Evolutionary conservation across 176 grass and related monocot species (phyloP).

Genomic region (Ensete ventricosum): DNA sequence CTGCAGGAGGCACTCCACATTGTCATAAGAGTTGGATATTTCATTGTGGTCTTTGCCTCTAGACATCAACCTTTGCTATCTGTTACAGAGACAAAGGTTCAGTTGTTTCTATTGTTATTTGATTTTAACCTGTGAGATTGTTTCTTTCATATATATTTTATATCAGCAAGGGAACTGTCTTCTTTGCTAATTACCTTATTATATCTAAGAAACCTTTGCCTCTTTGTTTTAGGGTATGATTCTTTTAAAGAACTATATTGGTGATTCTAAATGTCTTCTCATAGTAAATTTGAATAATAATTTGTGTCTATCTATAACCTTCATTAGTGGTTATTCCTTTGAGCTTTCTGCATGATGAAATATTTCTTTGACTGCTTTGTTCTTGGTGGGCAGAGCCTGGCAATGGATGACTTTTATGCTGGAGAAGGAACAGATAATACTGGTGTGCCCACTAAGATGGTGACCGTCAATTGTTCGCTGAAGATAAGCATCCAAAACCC

Average conservation of each 20-base stretch:
- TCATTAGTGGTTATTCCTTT: neutral
- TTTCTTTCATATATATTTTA: no score
- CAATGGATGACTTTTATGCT: slow-evolving; percentile 65
- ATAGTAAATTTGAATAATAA: neutral
- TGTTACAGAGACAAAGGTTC: no score
- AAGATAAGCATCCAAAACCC: slow-evolving; percentile 53
- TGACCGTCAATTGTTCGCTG: slow-evolving; percentile 64
- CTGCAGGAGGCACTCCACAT: neutral
- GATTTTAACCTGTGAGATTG: no score
- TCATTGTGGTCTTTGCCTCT: neutral
- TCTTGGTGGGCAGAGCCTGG: slow-evolving; percentile 41
- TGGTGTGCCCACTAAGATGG: slow-evolving; percentile 69
- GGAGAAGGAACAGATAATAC: slow-evolving; percentile 65
- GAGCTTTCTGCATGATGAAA: neutral
- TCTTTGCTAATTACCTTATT: no score
- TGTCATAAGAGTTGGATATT: neutral
- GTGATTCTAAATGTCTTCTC: neutral
- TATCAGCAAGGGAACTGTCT: no score
- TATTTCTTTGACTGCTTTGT: neutral
- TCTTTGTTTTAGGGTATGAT: neutral
- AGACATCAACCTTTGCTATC: neutral
- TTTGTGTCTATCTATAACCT: neutral
- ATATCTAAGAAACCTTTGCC: no score
- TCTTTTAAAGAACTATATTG: neutral
- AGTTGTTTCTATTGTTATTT: no score